phyloP scores from a whole-genome alignment of 2,329 filamentous ascomycete genomes.

The Fusarium acutatum region DNA sequence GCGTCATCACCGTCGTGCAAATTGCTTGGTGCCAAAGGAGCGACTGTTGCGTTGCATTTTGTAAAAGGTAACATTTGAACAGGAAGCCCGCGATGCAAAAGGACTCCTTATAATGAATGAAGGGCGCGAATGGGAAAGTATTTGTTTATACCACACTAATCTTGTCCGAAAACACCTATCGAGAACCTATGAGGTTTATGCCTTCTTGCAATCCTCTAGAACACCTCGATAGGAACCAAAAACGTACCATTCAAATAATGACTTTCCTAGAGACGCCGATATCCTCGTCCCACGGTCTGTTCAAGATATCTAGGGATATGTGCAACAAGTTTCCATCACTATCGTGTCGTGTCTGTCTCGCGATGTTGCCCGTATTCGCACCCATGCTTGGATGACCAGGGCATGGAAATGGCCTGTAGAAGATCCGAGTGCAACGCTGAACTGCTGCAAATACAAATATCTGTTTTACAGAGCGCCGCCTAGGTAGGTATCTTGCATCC shows the following conservation, averaged over 20 bases:
- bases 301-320: neutral
- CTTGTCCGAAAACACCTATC: neutral
- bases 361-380: slow-evolving; percentile 35
- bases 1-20: slow-evolving; percentile 26
- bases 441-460: neutral
- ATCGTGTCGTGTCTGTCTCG: slow-evolving; percentile 14
- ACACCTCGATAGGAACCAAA: neutral
- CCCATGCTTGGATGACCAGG: slow-evolving; percentile 14
- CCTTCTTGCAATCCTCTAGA: neutral
- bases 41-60: neutral
- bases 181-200: neutral
- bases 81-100: too few species aligned
- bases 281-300: neutral
- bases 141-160: neutral
- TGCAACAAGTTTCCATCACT: slow-evolving; percentile 3
- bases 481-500: neutral
- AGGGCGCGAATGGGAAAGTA: neutral
- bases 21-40: neutral
- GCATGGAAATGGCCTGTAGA: slow-evolving; percentile 7
- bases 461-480: slow-evolving; percentile 4
- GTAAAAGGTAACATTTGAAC: neutral
- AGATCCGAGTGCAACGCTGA: slow-evolving; percentile 19
- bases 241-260: neutral
- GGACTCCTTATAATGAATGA: neutral
- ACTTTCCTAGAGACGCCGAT: neutral